Evolutionary conservation across 2,329 filamentous ascomycete species (phyloP), one percentile per base, ranked within the genome.

Genomic region (Colletotrichum lupini): DNA sequence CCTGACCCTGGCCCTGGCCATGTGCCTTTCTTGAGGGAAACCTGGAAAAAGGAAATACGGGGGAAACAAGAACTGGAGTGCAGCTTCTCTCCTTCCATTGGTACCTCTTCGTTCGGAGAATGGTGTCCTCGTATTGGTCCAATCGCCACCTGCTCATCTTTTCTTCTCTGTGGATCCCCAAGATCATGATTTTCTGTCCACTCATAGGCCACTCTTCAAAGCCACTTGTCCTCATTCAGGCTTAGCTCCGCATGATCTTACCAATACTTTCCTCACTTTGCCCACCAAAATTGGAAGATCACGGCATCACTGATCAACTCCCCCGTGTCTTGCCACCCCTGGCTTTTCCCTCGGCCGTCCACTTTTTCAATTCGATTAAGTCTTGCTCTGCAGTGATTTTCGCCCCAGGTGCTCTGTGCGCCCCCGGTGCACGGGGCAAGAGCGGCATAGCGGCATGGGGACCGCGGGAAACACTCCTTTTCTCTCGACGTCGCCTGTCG

Each of bases 281-380:
- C 7, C 2, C 61, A 9, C n/a, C 9, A 16, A 46, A n/a, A 19
- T 49, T 49, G 42, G 42, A 49, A 49, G 42, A 49, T 49, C 42
- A 49, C 42, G 42, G 66, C 32, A 49, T 56, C 55, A 63, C 32
- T 35, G 32, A 12, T 35, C 32, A 35, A 12, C 19, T 49, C 11
- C 56, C 56, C 65, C 49, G n/a, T 16, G 19, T 12, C 16, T 26
- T 46, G 30, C 19, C 28, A 35, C 61, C 46, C 53, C 24, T 22
- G 37, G 60, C 32, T 16, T 14, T 28, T 22, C 57, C 12, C 35
- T 59, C 8, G 32, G 30, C 37, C n/a, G 32, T 56, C 70, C 70
- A 73, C 66, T 73, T 73, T 73, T 73, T 35, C 55, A 73, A 70
- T 70, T 65, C 67, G 70, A 73, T 73, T 49, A 14, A 73, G 66